phyloP scores from a whole-genome alignment of 768 basidiomycete species.

The Coprinopsis sp. region DNA sequence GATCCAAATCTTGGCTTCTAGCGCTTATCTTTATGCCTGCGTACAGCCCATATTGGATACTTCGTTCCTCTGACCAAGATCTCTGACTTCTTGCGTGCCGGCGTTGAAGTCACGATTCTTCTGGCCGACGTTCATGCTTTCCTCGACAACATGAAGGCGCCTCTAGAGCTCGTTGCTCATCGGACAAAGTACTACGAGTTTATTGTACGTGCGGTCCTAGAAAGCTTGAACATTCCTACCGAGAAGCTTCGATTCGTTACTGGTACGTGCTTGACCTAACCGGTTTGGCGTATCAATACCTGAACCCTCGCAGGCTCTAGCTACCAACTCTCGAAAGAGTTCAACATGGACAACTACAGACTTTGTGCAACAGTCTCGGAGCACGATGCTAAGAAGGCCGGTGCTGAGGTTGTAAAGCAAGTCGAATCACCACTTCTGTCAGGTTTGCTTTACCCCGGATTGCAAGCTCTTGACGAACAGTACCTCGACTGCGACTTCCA shows the following conservation, averaged over 20 bases:
- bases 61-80: conserved; percentile 94
- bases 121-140: conserved; percentile 87
- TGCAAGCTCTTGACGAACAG: conserved; percentile 96
- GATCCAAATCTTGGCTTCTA: conserved; percentile 1
- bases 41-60: conserved; percentile 91
- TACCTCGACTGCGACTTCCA: conserved; percentile 96
- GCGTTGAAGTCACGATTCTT: conserved; percentile 59
- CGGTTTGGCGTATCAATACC: neutral
- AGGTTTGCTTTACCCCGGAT: conserved; percentile 90
- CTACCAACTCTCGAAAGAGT: conserved; percentile 88
- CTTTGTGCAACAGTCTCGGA: conserved; percentile 89
- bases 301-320: conserved; percentile 61
- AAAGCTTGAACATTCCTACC: conserved; percentile 85
- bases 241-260: conserved; percentile 73
- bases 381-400: conserved; percentile 97
- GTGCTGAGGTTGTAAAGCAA: conserved; percentile 98
- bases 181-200: conserved; percentile 88
- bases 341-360: conserved; percentile 92
- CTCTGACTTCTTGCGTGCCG: conserved; percentile 90
- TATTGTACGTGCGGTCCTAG: conserved; percentile 78
- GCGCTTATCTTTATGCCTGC: conserved; percentile 5
- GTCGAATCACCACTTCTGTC: conserved; percentile 88
- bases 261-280: neutral
- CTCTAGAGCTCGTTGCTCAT: conserved; percentile 83
- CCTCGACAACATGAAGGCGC: conserved; percentile 95